A percentile compares a stretch with the other conserved stretches of the same genome.
These are phyloP conservation scores for Prillingera fragicola DNA, from an alignment of 1,284 basidiomycete genomes.

Conservation along the genomic window DNA sequence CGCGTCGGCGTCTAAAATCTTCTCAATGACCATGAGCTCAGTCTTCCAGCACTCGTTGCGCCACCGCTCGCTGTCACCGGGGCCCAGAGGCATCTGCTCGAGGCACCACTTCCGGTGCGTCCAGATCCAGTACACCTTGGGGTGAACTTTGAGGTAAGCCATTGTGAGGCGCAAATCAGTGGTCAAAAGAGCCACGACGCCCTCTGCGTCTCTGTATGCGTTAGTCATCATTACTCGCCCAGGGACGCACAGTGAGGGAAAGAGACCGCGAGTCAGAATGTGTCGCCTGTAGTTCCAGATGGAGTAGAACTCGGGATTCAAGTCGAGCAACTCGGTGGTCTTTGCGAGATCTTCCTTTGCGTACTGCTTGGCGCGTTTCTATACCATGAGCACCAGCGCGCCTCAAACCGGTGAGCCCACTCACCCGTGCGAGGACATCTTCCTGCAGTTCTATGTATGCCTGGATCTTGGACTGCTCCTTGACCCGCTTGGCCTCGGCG, in stretches of 20 bases:
- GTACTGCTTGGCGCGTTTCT: slow-evolving; percentile 67
- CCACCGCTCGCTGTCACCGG: slow-evolving; percentile 57
- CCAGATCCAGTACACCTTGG: slow-evolving; percentile 97
- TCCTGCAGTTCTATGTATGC: slow-evolving; percentile 66
- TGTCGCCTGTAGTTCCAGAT: slow-evolving; percentile 84
- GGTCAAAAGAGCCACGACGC: slow-evolving; percentile 60
- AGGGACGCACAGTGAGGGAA: too few relatives aligned
- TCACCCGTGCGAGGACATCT: slow-evolving; percentile 61
- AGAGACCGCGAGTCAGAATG: slow-evolving; percentile 68
- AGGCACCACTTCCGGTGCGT: slow-evolving; percentile 92
- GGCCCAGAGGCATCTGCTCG: slow-evolving; percentile 69
- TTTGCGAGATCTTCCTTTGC: slow-evolving; percentile 62
- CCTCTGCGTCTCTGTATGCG: slow-evolving; percentile 56
- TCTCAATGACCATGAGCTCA: slow-evolving; percentile 79
- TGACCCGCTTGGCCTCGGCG: slow-evolving; percentile 59
- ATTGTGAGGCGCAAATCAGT: slow-evolving; percentile 77
- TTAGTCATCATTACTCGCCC: too few relatives aligned
- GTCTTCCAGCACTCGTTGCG: slow-evolving; percentile 69
- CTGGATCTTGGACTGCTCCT: slow-evolving; percentile 67
- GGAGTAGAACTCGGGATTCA: slow-evolving; percentile 87
- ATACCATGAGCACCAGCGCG: not conserved
- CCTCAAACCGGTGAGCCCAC: slow-evolving; percentile 22
- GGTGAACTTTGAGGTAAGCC: slow-evolving; percentile 68
- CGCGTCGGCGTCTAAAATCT: slow-evolving; percentile 79
- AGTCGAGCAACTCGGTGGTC: slow-evolving; percentile 68